Evolutionary conservation across 768 basidiomycete genomes (phyloP).

Genomic region (Amylocystis lapponica): DNA sequence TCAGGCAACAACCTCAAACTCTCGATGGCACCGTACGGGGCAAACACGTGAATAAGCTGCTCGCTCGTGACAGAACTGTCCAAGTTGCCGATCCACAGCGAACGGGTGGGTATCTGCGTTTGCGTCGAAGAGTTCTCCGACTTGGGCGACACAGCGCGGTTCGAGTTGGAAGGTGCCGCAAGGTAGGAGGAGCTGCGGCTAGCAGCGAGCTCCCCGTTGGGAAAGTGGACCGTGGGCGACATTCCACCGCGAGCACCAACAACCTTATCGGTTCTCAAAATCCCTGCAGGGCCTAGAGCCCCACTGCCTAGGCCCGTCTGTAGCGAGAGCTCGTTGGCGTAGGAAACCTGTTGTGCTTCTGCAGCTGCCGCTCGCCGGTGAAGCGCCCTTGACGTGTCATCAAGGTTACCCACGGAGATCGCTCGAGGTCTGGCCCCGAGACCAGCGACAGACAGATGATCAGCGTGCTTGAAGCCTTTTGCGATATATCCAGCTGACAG

Average conservation of each 20-base stretch:
- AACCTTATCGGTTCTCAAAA: slow-evolving; percentile 60
- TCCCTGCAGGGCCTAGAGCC: slow-evolving; percentile 30
- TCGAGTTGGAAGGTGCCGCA: slow-evolving; percentile 57
- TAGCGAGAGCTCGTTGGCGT: slow-evolving; percentile 49
- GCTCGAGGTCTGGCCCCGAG: slow-evolving; percentile 62
- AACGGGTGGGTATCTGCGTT: slow-evolving; percentile 90
- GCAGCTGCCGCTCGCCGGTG: slow-evolving; percentile 58
- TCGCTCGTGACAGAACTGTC: slow-evolving; percentile 93
- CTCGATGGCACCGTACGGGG: slow-evolving; percentile 96
- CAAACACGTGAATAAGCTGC: slow-evolving; percentile 92
- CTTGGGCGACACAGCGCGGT: slow-evolving; percentile 80
- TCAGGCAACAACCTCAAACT: slow-evolving; percentile 91
- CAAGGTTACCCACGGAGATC: slow-evolving; percentile 83
- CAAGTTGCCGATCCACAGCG: slow-evolving; percentile 97
- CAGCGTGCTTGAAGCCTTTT: slow-evolving; percentile 69
- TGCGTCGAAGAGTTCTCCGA: slow-evolving; percentile 66
- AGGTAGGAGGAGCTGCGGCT: slow-evolving; percentile 63
- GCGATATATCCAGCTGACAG: slow-evolving; percentile 56
- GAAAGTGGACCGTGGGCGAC: slow-evolving; percentile 61
- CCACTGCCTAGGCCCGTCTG: slow-evolving; percentile 23
- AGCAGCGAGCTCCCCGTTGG: slow-evolving; percentile 46
- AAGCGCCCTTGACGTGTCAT: slow-evolving; percentile 67
- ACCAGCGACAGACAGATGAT: slow-evolving; percentile 51
- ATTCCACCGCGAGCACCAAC: slow-evolving; percentile 36
- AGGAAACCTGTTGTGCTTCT: slow-evolving; percentile 47